Evolutionary conservation across 495 filamentous ascomycete genomes (phyloP).

Genomic region (Penicillium bialowiezense): DNA sequence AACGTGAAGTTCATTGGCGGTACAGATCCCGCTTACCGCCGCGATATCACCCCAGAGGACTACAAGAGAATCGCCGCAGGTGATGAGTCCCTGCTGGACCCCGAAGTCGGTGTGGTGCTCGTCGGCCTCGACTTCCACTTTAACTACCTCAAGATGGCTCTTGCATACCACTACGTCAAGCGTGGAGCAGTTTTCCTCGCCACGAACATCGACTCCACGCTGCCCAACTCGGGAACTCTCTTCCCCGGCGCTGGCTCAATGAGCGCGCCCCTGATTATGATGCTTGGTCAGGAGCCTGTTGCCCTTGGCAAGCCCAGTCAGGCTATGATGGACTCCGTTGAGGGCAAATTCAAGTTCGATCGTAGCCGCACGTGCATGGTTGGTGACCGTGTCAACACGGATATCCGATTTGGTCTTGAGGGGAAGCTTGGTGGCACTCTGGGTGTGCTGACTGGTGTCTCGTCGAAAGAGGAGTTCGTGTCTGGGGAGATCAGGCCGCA

Average conservation of each 20-base stretch:
- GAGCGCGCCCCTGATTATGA: slow-evolving; percentile 73
- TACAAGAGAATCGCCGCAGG: slow-evolving; percentile 73
- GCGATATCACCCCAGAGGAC: slow-evolving; percentile 75
- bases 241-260: slow-evolving; percentile 92
- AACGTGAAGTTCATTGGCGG: slow-evolving; percentile 80
- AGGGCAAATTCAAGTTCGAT: slow-evolving; percentile 91
- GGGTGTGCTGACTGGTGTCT: slow-evolving; percentile 87
- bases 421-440: slow-evolving; percentile 88
- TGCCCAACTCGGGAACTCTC: slow-evolving; percentile 73
- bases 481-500: slow-evolving; percentile 66
- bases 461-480: slow-evolving; percentile 75
- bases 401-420: slow-evolving; percentile 93
- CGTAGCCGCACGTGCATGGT: slow-evolving; percentile 89
- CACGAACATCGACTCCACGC: slow-evolving; percentile 86
- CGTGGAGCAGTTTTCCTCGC: slow-evolving; percentile 86
- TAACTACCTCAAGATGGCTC: slow-evolving; percentile 86
- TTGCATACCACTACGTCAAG: slow-evolving; percentile 80
- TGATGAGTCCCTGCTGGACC: slow-evolving; percentile 64
- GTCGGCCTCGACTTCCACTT: slow-evolving; percentile 88
- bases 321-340: slow-evolving; percentile 99
- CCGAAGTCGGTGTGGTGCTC: slow-evolving; percentile 85
- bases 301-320: slow-evolving; percentile 92
- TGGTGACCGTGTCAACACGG: slow-evolving; percentile 89
- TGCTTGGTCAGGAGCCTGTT: slow-evolving; percentile 65
- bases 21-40: slow-evolving; percentile 74